These are phyloP conservation scores for Penicillium sp. DNA, from an alignment of 2,329 filamentous ascomycete species.

Conservation along the genomic window DNA sequence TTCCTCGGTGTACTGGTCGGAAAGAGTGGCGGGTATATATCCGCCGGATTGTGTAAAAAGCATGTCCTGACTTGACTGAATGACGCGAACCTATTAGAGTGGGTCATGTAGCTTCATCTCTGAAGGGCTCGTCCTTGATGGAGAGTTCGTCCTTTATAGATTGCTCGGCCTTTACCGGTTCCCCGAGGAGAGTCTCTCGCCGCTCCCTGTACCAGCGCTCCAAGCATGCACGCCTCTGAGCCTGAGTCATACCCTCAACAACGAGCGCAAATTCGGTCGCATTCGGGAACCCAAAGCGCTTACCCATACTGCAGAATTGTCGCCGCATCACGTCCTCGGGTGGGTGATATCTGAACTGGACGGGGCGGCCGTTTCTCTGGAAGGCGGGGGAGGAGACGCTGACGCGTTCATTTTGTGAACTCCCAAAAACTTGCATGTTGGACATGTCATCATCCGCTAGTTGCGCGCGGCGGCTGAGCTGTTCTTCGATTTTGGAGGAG, in stretches of 20 bases:
- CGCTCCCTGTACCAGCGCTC: constrained; percentile 78
- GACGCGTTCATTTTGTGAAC: constrained; percentile 22
- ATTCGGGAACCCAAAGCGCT: constrained; percentile 74
- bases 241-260: constrained; percentile 89
- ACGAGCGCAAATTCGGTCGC: constrained; percentile 85
- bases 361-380: constrained; percentile 46
- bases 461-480: constrained; percentile 77
- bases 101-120: not conserved
- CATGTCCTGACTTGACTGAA: not conserved
- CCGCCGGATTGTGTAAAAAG: not conserved
- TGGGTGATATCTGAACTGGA: constrained; percentile 71
- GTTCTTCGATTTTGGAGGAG: constrained; percentile 86
- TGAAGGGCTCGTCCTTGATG: not conserved
- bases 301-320: constrained; percentile 91
- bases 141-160: too few species aligned
- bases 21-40: not conserved
- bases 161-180: not conserved
- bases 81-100: not conserved
- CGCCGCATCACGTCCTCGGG: constrained; percentile 73
- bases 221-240: constrained; percentile 76
- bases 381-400: constrained; percentile 20
- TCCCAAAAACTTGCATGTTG: constrained; percentile 42
- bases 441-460: constrained; percentile 38
- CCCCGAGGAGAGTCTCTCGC: constrained; percentile 51
- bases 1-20: not conserved